Base-by-base conservation (phyloP, 2,329 filamentous ascomycete species). In the Xylariaceae sp. region DNA sequence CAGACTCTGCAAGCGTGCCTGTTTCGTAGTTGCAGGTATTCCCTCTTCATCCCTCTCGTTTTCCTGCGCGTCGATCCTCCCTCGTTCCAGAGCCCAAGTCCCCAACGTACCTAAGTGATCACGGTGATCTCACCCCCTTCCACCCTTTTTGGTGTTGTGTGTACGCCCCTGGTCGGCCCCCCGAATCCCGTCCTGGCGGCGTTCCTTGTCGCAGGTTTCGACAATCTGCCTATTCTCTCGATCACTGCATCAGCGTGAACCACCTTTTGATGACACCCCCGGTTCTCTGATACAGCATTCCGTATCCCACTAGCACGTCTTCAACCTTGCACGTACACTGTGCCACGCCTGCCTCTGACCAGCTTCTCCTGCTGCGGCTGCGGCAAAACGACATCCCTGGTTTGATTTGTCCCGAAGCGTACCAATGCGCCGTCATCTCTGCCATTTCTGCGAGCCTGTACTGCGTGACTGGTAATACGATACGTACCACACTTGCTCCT, bases 281-380 rank as follows among this genome's bases (percentile, higher is more conserved):
- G 45, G 39, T 43, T 52, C 45, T 45, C 45, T 55, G 60, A 58
- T 53, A 55, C 50, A 59, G 54, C 57, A 64, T 58, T 60, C 61
- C 54, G 11, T n/a, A n/a, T n/a, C n/a, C n/a, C n/a, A n/a, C n/a
- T n/a, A n/a, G n/a, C n/a, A n/a, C n/a, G n/a, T n/a, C n/a, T n/a
- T n/a, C n/a, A n/a, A n/a, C n/a, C n/a, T n/a, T n/a, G n/a, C 22
- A 6, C 6, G 22, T 11, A 26, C 11, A 26, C 22, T 11, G 22
- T 26, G 22, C 6, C 22, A 26, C 22, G 22, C 30, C 37, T 12
- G 17, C 33, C 34, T 37, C 43, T 47, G 29, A 41, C 39, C 34
- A 34, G 28, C n/a, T 13, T 36, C 24, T 15, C 29, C 24, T 34
- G 43, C 41, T 34, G 33, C 53, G 60, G 59, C 60, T 56, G 57